These are phyloP conservation scores for Sporothrix sp. DNA, from an alignment of 2,329 filamentous ascomycete genomes.

Conservation along the genomic window DNA sequence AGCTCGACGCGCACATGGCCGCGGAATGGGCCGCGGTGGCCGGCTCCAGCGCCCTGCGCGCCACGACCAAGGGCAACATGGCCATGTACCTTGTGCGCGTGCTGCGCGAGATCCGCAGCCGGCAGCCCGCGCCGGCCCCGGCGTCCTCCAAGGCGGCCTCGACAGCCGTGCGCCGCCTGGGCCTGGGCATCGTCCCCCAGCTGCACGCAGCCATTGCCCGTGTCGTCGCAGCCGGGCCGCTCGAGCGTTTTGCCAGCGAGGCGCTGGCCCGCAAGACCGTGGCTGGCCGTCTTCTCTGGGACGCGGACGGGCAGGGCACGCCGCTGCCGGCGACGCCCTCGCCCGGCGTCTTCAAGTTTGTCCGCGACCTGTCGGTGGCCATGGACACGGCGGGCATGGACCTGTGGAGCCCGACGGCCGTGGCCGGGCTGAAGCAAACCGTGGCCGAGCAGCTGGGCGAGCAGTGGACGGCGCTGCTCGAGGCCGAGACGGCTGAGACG, in stretches of 20 bases:
- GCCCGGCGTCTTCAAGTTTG: conserved; percentile 59
- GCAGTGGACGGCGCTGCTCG: conserved; percentile 37
- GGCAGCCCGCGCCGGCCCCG: conserved; percentile 46
- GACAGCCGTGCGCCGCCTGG: conserved; percentile 40
- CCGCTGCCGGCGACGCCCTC: conserved; percentile 71
- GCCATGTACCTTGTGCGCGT: conserved; percentile 62
- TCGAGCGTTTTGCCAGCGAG: conserved; percentile 38
- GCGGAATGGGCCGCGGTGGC: conserved; percentile 39
- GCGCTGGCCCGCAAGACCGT: conserved; percentile 39
- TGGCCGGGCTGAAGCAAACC: conserved; percentile 51
- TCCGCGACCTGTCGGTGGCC: conserved; percentile 52
- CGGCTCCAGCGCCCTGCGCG: conserved; percentile 30
- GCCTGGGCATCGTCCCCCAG: conserved; percentile 48
- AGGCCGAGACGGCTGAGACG: conserved; percentile 12
- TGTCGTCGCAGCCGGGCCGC: conserved; percentile 39
- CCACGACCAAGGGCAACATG: conserved; percentile 40
- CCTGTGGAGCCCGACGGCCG: conserved; percentile 66
- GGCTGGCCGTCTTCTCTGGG: conserved; percentile 64
- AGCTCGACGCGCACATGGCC: conserved; percentile 47
- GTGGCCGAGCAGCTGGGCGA: conserved; percentile 42
- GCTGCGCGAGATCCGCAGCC: conserved; percentile 61
- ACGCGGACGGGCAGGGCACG: conserved; percentile 73
- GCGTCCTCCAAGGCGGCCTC: conserved; percentile 24
- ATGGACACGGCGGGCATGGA: conserved; percentile 68
- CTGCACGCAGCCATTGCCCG: conserved; percentile 54